Evolutionary conservation across 2,329 filamentous ascomycete species (phyloP), one percentile per base, ranked within the genome.

Genomic region (Diaporthe citri): DNA sequence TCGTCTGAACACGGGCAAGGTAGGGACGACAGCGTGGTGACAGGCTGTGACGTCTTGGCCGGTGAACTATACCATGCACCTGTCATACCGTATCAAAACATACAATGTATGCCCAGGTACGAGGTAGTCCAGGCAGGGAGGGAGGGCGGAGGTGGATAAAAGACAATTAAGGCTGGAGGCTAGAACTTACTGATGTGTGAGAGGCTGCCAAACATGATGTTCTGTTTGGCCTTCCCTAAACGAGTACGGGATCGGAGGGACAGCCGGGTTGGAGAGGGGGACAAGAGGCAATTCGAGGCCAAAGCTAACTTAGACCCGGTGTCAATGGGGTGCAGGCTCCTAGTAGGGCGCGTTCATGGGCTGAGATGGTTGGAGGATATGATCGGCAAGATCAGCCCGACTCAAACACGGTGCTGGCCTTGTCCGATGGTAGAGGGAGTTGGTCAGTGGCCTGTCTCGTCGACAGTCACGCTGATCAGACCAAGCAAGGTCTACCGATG

Each of bases 171-270:
- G 67, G 10, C 55, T 46, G 56, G 36, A 73, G 74, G 70, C 43
- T 52, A 55, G 41, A 69, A 82, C 85, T 83, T 82, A 86, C 85
- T 80, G 78, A 85, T 80, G 75, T 82, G 81, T 70, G 84, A 77
- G 76, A 87, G 82, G 71, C 81, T 84, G 66, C 85, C 85, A 79
- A 87, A 87, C 86, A 87, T 87, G 78, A 75, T 80, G 79, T 71
- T 75, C 57, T 72, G 25, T 52, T 36, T 51, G 25, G 28, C 31
- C 34, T 52, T 52, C 56, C 56, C 28, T 31, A 31, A 55, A 52
- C n/a, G 15, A 62, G 56, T 39, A 72, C 34, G 70, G 69, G 25
- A 4, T 17, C 43, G 55, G 55, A 51, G 43, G 12, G 17, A 22
- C 12, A 52, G 41, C 41, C 43, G 31, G 34, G 22, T 28, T 22